phyloP scores from a whole-genome alignment of 371 early-diverging fungal genomes.

The Dichotomocladium elegans region DNA sequence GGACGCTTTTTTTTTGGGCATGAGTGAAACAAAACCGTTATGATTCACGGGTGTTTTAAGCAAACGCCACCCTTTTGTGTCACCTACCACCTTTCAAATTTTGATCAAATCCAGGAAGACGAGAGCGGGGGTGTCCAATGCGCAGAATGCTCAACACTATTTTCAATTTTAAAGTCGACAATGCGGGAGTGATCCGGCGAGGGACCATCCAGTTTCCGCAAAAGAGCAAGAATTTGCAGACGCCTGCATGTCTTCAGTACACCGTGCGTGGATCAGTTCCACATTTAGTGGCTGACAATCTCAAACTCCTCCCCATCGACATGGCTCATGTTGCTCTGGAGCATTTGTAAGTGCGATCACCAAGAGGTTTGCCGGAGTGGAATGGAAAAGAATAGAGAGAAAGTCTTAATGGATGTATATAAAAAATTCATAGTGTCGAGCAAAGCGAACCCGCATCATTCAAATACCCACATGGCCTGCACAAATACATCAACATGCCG shows the following conservation, averaged over 20 bases:
- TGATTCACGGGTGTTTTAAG: neutral
- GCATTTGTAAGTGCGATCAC: conserved; percentile 55
- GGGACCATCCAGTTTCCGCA: conserved; percentile 35
- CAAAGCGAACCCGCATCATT: conserved; percentile 42
- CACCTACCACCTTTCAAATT: neutral
- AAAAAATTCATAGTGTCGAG: conserved; percentile 27
- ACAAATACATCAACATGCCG: conserved; percentile 53
- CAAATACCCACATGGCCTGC: conserved; percentile 52
- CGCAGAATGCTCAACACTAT: neutral
- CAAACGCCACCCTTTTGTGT: neutral
- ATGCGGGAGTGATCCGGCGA: conserved; percentile 15
- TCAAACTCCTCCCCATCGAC: conserved; percentile 41
- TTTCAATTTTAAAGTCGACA: neutral
- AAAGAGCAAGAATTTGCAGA: conserved; percentile 44
- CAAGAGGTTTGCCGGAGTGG: too few relatives aligned
- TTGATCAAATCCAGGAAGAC: neutral
- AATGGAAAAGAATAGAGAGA: too few relatives aligned
- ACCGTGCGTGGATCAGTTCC: conserved; percentile 72
- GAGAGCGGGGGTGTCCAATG: neutral
- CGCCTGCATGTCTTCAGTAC: conserved; percentile 71
- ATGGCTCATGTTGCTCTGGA: conserved; percentile 52
- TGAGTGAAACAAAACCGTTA: too few relatives aligned
- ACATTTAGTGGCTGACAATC: conserved; percentile 68
- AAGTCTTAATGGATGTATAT: too few relatives aligned
- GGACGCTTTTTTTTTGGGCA: neutral